Evolutionary conservation across 2,329 filamentous ascomycete species (phyloP).

Genomic region (Ophiocordyceps camponoti-saundersi): DNA sequence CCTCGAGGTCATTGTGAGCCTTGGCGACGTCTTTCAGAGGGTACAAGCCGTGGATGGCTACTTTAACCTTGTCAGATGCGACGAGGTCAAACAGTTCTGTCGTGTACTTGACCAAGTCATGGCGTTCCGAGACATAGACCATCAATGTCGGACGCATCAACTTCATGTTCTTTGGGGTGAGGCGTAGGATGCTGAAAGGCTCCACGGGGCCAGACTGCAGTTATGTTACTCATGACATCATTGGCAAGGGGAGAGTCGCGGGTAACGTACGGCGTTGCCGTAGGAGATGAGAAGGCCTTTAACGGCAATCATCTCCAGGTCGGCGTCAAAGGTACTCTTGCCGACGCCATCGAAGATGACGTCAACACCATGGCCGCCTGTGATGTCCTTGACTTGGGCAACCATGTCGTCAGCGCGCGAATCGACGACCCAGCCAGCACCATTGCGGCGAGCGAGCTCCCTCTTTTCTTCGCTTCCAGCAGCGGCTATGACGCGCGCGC

Average conservation of each 20-base stretch:
- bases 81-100: slow-evolving; percentile 60
- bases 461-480: slow-evolving; percentile 59
- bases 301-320: slow-evolving; percentile 53
- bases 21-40: slow-evolving; percentile 52
- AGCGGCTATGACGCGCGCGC: slow-evolving; percentile 65
- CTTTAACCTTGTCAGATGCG: slow-evolving; percentile 48
- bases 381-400: slow-evolving; percentile 48
- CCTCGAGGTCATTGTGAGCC: slow-evolving; percentile 65
- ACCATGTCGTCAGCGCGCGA: slow-evolving; percentile 42
- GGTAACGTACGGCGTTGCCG: slow-evolving; percentile 53
- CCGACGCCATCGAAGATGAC: slow-evolving; percentile 80
- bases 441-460: slow-evolving; percentile 48
- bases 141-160: slow-evolving; percentile 60
- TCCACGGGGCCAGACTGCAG: slow-evolving; percentile 51
- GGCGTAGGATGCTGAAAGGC: slow-evolving; percentile 38
- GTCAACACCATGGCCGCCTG: slow-evolving; percentile 52
- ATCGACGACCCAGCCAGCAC: slow-evolving; percentile 56
- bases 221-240: neutral
- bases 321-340: slow-evolving; percentile 66
- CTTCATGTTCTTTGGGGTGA: slow-evolving; percentile 61
- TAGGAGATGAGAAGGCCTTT: slow-evolving; percentile 69
- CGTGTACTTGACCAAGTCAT: slow-evolving; percentile 55
- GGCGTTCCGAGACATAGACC: slow-evolving; percentile 49
- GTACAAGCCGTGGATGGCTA: slow-evolving; percentile 63
- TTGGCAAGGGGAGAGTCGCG: neutral